A percentile compares a stretch with the other conserved stretches of the same genome.
phyloP scores from a whole-genome alignment of 2,329 filamentous ascomycete species.

The Colletotrichum sp. region DNA sequence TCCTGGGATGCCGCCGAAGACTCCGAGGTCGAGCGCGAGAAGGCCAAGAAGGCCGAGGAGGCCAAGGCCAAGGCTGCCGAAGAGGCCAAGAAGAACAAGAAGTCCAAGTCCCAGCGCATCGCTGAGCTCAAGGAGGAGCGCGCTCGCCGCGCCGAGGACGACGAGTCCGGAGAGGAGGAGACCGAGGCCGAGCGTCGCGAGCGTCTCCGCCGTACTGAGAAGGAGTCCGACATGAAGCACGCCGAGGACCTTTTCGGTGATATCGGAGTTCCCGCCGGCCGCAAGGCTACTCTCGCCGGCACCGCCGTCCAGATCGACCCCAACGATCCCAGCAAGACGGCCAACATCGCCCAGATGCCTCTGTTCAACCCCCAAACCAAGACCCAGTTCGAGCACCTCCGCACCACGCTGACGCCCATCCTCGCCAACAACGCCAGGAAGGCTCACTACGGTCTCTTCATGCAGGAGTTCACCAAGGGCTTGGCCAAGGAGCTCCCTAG shows the following conservation, averaged over 20 bases:
- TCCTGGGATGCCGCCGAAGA: conserved; percentile 98
- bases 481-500: conserved; percentile 86
- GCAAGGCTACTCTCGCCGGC: conserved; percentile 70
- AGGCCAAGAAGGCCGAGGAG: conserved; percentile 84
- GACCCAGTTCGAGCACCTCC: conserved; percentile 81
- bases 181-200: conserved; percentile 75
- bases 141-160: conserved; percentile 55
- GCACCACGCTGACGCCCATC: conserved; percentile 79
- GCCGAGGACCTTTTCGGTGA: conserved; percentile 89
- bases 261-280: conserved; percentile 69
- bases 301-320: conserved; percentile 72
- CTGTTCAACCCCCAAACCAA: conserved; percentile 92
- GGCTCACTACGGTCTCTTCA: conserved; percentile 86
- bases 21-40: conserved; percentile 95
- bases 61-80: conserved; percentile 89
- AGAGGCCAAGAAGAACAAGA: conserved; percentile 88
- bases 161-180: conserved; percentile 61
- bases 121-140: conserved; percentile 75
- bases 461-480: conserved; percentile 89
- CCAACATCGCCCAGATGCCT: conserved; percentile 81
- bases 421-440: conserved; percentile 80
- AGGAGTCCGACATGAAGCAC: conserved; percentile 87
- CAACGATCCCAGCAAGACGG: conserved; percentile 75
- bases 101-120: conserved; percentile 85
- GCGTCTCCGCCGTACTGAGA: conserved; percentile 78